phyloP scores from a whole-genome alignment of 331 rosid species.

The Acacia concinna region DNA sequence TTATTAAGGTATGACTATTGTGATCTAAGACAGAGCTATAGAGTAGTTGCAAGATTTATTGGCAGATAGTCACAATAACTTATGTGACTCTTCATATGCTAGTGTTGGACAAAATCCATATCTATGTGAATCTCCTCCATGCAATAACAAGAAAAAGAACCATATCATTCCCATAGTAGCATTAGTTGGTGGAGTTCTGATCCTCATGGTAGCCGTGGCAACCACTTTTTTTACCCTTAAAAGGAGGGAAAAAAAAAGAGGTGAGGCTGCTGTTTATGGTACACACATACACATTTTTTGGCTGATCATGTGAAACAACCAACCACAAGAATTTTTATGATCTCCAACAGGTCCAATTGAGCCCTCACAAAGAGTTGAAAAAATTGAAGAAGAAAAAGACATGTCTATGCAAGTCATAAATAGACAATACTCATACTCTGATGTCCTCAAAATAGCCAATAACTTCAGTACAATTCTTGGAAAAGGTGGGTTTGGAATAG shows the following conservation, averaged over 20 bases:
- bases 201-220: constrained; percentile 5
- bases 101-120: constrained; percentile 36
- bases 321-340: background rate
- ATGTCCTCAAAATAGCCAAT: constrained; percentile 39
- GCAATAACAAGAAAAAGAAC: constrained; percentile 25
- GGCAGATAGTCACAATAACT: background rate
- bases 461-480: constrained; percentile 38
- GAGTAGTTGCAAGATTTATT: background rate
- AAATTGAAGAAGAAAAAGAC: background rate
- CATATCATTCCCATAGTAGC: constrained; percentile 26
- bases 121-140: constrained; percentile 32
- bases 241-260: constrained; percentile 10
- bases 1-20: constrained; percentile 33
- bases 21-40: background rate
- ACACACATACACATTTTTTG: background rate
- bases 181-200: constrained; percentile 24
- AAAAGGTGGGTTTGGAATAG: constrained; percentile 57
- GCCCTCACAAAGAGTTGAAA: too few species aligned
- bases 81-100: constrained; percentile 8
- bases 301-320: background rate
- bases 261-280: constrained; percentile 6
- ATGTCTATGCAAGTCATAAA: background rate
- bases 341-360: background rate
- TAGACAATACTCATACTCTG: constrained; percentile 32
- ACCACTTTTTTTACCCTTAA: constrained; percentile 9